Base-by-base conservation (phyloP, 805 yeast species). In the Candida namnaoensis region DNA sequence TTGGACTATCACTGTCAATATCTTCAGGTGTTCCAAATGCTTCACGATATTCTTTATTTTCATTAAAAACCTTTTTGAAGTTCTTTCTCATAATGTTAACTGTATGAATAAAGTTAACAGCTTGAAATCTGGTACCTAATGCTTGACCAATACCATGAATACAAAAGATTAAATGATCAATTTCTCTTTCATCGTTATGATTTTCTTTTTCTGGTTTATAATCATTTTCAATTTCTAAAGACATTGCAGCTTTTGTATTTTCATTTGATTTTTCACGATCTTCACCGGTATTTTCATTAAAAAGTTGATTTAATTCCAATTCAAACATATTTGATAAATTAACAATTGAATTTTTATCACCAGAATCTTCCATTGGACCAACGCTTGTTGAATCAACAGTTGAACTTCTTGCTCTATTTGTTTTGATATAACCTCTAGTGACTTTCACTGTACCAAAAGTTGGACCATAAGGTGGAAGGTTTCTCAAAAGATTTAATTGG, bases 101-200 rank as follows among this genome's bases (percentile, higher is more conserved):
- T 33, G 88, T 88, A 56, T 88, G 95, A 8, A 88, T 80, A 64
- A 91, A 93, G 60, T 87, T 87, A 25, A 91, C 82, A 40, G 82
- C 79, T 50, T 88, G 90, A 54, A 82, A 79, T 52, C 76, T 76
- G 37, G 78, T 69, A 2, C 96, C 95, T 40, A 93, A 65, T 14
- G 80, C 76, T 61, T 91, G 99, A 2, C 98, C 99, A 45, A 91
- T 86, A 0, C 99, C 99, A 64, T 91, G 99, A 27, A 91, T 76
- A 55, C 96, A 88, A n/a, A 91, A 66, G 2, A 90, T 76, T 47
- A 91, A 64, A 53, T 80, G 87, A 32, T 80, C 88, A 24, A 73
- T 64, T n/a, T 67, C 61, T 39, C 78, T 57, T 10, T 62, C 57
- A 12, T 61, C 57, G 46, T 65, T 69, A 44, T 62, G 62, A 49